Evolutionary conservation across 2,329 filamentous ascomycete genomes (phyloP).

Genomic region (Teratosphaeria gauchensis): DNA sequence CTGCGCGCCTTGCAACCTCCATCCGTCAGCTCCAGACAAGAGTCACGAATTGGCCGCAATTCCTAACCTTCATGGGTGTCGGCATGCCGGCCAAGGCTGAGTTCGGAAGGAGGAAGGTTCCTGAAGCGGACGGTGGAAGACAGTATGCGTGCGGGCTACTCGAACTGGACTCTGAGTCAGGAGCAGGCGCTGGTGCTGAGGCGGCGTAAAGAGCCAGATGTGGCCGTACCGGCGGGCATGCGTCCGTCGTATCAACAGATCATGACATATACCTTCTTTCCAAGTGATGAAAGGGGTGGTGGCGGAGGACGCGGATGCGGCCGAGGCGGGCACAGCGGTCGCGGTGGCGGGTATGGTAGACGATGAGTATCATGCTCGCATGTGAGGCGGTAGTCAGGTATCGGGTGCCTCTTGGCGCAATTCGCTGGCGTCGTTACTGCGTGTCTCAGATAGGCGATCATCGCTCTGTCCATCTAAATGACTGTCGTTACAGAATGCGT

Average conservation of each 20-base stretch:
- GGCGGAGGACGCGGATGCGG: not conserved
- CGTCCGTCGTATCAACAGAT: not conserved
- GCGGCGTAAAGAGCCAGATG: slow-evolving; percentile 8
- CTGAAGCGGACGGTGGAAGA: slow-evolving; percentile 9
- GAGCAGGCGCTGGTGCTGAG: slow-evolving; percentile 10
- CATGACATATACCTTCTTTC: slow-evolving; percentile 9
- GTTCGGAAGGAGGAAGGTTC: slow-evolving; percentile 9
- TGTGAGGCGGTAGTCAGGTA: not conserved
- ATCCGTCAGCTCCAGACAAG: slow-evolving; percentile 11
- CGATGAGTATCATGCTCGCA: not conserved
- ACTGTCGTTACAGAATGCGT: no score
- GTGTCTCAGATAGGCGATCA: no score
- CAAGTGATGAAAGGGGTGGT: not conserved
- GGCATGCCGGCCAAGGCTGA: slow-evolving; percentile 1
- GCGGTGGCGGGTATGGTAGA: not conserved
- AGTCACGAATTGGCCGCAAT: slow-evolving; percentile 8
- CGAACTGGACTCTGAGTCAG: slow-evolving; percentile 10
- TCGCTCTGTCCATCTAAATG: no score
- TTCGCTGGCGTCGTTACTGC: no score
- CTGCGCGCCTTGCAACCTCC: slow-evolving; percentile 7
- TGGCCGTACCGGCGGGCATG: slow-evolving; percentile 8
- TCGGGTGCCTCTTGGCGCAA: no score
- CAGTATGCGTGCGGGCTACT: slow-evolving; percentile 12
- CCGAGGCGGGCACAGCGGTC: not conserved
- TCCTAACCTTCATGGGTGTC: slow-evolving; percentile 11